A percentile compares a stretch with the other conserved stretches of the same genome.
These are phyloP conservation scores for Mycena indigotica DNA, from an alignment of 768 basidiomycete genomes.

Conservation along the genomic window DNA sequence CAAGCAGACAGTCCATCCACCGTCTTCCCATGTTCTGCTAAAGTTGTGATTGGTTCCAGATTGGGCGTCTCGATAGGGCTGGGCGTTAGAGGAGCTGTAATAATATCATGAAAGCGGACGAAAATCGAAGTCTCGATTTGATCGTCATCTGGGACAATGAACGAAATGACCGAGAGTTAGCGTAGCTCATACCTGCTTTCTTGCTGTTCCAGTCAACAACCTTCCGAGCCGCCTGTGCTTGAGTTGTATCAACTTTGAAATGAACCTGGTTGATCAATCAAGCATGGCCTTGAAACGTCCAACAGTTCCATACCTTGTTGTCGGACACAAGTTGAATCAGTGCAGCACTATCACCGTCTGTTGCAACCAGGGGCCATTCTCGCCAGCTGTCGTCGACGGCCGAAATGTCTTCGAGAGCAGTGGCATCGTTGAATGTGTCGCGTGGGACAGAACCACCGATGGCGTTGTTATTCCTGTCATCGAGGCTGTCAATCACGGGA, in stretches of 20 bases:
- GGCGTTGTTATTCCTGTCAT: slow-evolving; percentile 63
- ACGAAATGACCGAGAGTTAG: no score
- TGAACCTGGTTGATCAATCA: slow-evolving; percentile 53
- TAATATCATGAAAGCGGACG: slow-evolving; percentile 40
- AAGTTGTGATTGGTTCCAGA: slow-evolving; percentile 19
- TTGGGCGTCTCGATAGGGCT: slow-evolving; percentile 22
- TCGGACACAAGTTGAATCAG: slow-evolving; percentile 83
- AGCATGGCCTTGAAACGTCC: background rate
- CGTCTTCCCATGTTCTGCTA: slow-evolving; percentile 46
- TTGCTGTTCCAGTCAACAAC: slow-evolving; percentile 84
- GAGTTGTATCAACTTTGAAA: slow-evolving; percentile 68
- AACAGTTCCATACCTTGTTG: slow-evolving; percentile 52
- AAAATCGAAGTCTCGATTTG: slow-evolving; percentile 73
- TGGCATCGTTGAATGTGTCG: slow-evolving; percentile 75
- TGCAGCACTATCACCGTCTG: slow-evolving; percentile 79
- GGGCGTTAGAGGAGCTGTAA: slow-evolving; percentile 19
- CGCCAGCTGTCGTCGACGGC: slow-evolving; percentile 56
- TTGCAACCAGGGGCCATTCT: slow-evolving; percentile 79
- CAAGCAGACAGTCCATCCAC: slow-evolving; percentile 47
- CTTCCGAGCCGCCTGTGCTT: slow-evolving; percentile 55
- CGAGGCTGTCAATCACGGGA: background rate
- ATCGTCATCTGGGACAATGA: slow-evolving; percentile 73
- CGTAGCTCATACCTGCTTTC: slow-evolving; percentile 64
- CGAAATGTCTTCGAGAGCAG: slow-evolving; percentile 59
- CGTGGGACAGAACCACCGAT: slow-evolving; percentile 63